Conservation (phyloP, 139 green algal species). For the Raphidocelis subcapitata region DNA sequence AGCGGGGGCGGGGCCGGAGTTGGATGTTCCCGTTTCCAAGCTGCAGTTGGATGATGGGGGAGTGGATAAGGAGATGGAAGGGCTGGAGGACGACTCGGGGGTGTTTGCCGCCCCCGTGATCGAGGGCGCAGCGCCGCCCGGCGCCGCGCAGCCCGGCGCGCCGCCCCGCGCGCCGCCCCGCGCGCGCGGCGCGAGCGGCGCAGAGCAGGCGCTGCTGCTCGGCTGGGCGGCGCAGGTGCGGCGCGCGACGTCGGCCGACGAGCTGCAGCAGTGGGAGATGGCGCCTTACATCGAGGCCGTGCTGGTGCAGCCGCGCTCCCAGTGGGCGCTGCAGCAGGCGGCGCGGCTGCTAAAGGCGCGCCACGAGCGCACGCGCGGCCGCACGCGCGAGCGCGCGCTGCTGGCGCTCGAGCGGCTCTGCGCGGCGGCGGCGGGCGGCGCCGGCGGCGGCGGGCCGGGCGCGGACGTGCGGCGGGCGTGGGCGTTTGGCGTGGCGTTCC, state of each 20-base stretch:
- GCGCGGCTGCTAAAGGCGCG: constrained; percentile 51
- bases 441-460: neutral
- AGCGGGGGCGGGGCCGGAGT: neutral
- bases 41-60: constrained; percentile 15
- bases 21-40: neutral
- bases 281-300: constrained; percentile 83
- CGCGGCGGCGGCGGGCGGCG: constrained; percentile 4
- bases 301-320: constrained; percentile 51
- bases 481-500: constrained; percentile 55
- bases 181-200: constrained; percentile 21
- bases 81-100: constrained; percentile 45
- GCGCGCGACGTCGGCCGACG: constrained; percentile 58
- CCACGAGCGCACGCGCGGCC: constrained; percentile 68
- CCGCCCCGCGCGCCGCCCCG: neutral
- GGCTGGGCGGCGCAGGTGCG: constrained; percentile 51
- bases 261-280: constrained; percentile 70
- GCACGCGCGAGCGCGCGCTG: constrained; percentile 79
- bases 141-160: neutral
- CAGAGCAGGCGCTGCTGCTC: constrained; percentile 81
- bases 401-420: constrained; percentile 68
- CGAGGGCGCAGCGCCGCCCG: constrained; percentile 16
- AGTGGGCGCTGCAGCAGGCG: constrained; percentile 45
- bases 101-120: constrained; percentile 55
- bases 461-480: constrained; percentile 22
- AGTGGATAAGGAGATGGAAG: constrained; percentile 30